Evolutionary conservation across 768 basidiomycete genomes (phyloP), one percentile per base, ranked within the genome.

Genomic region (Hypholoma sublateritium): DNA sequence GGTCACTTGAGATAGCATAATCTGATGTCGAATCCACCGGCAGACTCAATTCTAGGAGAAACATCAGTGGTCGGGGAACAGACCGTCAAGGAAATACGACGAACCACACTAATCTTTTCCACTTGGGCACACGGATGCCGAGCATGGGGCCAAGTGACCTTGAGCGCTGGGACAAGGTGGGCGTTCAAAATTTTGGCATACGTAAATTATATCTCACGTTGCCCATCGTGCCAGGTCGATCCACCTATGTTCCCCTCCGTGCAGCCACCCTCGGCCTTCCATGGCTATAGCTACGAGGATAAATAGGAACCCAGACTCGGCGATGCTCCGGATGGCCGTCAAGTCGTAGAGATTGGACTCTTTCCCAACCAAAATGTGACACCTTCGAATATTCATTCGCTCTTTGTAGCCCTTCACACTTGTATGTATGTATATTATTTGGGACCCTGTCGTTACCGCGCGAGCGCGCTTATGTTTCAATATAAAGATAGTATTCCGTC

Each of bases 21-120:
- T 41, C 56, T 25, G 9, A 25, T 50, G 36, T 36, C 36, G n/a
- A 45, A 37, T 7, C 39, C 1, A 19, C 44, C 48, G 21, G 50
- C 51, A 86, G 84, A 13, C 74, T 89, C 35, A 88, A 88, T 68
- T 86, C 86, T 2, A 78, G 87, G 17, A 73, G 81, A 49, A 73
- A 69, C 22, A 65, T 84, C 39, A 78, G 79, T 4, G 86, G 83
- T 11, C 73, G 77, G 32, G 84, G 84, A 21, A 83, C 85, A 1
- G 84, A 86, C 52, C 67, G 70, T 42, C 74, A 79, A 65, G 72
- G 70, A 6, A 62, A 44, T 1, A 73, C 69, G 5, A 68, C 66
- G 16, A 77, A 76, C 55, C 71, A 80, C 58, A 80, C 79, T n/a
- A 80, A 81, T 59, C 69, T 81, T 69, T 81, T 81, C 66, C 75